phyloP scores from a whole-genome alignment of 768 basidiomycete genomes.

The Gautieria morchelliformis region DNA sequence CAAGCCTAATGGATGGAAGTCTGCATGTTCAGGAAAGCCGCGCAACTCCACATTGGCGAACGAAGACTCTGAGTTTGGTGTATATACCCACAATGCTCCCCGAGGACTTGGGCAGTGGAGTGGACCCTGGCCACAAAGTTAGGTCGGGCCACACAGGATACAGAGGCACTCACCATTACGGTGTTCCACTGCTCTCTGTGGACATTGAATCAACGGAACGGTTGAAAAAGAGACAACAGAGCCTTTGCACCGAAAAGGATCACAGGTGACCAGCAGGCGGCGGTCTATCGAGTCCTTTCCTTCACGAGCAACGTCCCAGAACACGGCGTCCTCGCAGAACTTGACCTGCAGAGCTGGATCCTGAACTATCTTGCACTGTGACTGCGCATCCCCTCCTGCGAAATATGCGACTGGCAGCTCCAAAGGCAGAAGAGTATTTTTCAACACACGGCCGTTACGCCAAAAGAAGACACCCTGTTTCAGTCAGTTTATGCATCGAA shows the following conservation, averaged over 20 bases:
- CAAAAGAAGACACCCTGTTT: slow-evolving; percentile 36
- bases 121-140: slow-evolving; percentile 46
- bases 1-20: slow-evolving; percentile 67
- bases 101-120: slow-evolving; percentile 44
- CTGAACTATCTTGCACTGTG: slow-evolving; percentile 34
- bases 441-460: slow-evolving; percentile 32
- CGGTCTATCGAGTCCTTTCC: slow-evolving; percentile 28
- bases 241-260: slow-evolving; percentile 28
- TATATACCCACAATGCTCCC: slow-evolving; percentile 56
- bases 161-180: slow-evolving; percentile 23
- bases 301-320: slow-evolving; percentile 49
- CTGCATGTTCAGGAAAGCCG: slow-evolving; percentile 45
- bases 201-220: background rate
- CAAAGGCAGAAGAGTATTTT: slow-evolving; percentile 32
- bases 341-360: slow-evolving; percentile 25
- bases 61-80: slow-evolving; percentile 22
- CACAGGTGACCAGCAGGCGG: slow-evolving; percentile 39
- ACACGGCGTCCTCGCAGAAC: slow-evolving; percentile 56
- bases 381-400: slow-evolving; percentile 35
- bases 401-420: slow-evolving; percentile 44
- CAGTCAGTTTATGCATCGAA: background rate
- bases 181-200: slow-evolving; percentile 55
- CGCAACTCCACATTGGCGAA: slow-evolving; percentile 31
- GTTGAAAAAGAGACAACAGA: background rate
- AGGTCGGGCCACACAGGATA: background rate